These are phyloP conservation scores for Carex myosuroides DNA, from an alignment of 176 grass and related monocot genomes.

Conservation along the genomic window DNA sequence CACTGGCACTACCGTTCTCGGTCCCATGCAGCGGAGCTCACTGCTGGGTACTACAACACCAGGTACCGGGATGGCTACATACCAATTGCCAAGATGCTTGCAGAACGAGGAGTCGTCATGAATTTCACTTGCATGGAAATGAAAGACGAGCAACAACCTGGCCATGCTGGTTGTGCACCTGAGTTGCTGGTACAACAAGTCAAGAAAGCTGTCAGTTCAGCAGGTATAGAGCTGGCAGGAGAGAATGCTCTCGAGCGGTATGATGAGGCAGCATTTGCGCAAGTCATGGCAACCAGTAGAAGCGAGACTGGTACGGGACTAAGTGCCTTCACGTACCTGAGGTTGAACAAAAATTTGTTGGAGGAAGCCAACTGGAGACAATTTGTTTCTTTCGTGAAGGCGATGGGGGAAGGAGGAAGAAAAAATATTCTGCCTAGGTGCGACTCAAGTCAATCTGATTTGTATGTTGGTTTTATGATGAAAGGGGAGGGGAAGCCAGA, in stretches of 20 bases:
- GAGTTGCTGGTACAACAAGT: conserved; percentile 70
- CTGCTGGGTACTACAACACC: conserved; percentile 96
- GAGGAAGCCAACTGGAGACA: conserved; percentile 73
- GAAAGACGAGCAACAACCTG: conserved; percentile 85
- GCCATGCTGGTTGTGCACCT: conserved; percentile 59
- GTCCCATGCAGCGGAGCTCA: conserved; percentile 90
- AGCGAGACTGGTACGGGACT: conserved; percentile 32
- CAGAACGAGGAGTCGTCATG: conserved; percentile 50
- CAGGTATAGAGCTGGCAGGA: conserved; percentile 59
- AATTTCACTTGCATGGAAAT: conserved; percentile 99
- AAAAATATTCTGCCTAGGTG: conserved; percentile 39
- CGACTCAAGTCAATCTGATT: conserved; percentile 67
- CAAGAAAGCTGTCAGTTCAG: conserved; percentile 22
- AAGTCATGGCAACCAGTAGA: conserved; percentile 41
- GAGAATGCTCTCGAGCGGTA: conserved; percentile 94
- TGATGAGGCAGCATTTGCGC: conserved; percentile 65
- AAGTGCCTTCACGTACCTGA: conserved; percentile 78
- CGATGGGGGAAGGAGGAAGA: conserved; percentile 47
- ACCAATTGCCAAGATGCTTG: conserved; percentile 60
- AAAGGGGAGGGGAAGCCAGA: conserved; percentile 34
- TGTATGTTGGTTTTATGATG: conserved; percentile 74
- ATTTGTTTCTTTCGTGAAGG: conserved; percentile 81
- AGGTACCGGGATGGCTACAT: conserved; percentile 55
- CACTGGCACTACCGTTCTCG: conserved; percentile 92
- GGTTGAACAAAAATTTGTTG: conserved; percentile 83